These are phyloP conservation scores for Trichosporon sp. DNA, from an alignment of 1,284 basidiomycete genomes.

Conservation along the genomic window DNA sequence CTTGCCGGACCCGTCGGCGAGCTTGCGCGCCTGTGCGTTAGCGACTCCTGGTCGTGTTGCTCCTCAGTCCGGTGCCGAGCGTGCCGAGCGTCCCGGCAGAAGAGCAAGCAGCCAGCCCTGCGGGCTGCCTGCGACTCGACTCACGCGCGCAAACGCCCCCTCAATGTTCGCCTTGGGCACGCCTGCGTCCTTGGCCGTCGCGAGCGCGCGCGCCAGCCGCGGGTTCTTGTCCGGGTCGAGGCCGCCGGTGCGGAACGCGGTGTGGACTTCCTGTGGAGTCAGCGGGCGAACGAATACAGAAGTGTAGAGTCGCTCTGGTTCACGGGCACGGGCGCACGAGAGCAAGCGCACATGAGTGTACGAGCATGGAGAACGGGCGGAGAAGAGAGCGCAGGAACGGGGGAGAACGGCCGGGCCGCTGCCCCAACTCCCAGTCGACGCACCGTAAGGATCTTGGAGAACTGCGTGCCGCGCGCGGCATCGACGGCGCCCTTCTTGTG, in stretches of 20 bases:
- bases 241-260: constrained; percentile 63
- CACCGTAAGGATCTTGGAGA: constrained; percentile 60
- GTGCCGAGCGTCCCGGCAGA: no score
- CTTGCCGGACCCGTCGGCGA: constrained; percentile 40
- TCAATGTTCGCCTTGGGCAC: constrained; percentile 75
- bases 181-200: constrained; percentile 61
- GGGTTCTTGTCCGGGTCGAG: constrained; percentile 65
- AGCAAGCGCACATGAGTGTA: background rate
- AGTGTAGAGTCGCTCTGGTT: no score
- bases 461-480: constrained; percentile 60
- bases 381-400: no score
- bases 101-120: no score
- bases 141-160: constrained; percentile 63
- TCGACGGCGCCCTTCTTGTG: constrained; percentile 71
- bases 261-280: constrained; percentile 60
- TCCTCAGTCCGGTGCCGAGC: background rate
- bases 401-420: no score
- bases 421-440: constrained; percentile 26
- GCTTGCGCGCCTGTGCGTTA: constrained; percentile 26
- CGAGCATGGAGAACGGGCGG: background rate
- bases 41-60: no score
- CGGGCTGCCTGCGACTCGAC: no score
- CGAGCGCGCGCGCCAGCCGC: constrained; percentile 60
- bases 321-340: no score
- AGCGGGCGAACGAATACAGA: no score